Conservation (phyloP, 1,139 yeast species). For the Arxiozyma slooffiae region DNA sequence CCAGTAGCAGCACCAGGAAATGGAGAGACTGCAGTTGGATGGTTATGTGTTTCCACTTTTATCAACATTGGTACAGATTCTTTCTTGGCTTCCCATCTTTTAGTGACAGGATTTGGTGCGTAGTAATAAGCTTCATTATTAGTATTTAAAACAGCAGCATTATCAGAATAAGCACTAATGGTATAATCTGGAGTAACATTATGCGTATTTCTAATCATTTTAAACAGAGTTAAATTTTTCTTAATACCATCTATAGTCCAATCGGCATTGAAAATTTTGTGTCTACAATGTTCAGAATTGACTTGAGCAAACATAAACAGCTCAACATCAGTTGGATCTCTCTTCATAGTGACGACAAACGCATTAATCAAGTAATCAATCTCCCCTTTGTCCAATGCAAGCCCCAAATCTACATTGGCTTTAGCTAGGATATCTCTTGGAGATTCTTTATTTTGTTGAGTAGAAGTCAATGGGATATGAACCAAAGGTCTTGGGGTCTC, state of each 20-base stretch:
- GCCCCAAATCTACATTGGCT: constrained; percentile 78
- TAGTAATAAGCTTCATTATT: constrained; percentile 57
- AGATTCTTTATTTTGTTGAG: constrained; percentile 19
- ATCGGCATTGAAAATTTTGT: constrained; percentile 95
- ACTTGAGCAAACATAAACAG: constrained; percentile 99
- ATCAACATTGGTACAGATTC: constrained; percentile 84
- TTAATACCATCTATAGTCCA: constrained; percentile 88
- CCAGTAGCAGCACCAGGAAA: constrained; percentile 99
- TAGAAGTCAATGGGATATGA: constrained; percentile 46
- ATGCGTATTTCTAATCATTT: constrained; percentile 95
- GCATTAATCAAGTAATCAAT: constrained; percentile 78
- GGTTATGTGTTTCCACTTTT: constrained; percentile 97
- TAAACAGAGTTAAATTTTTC: constrained; percentile 69
- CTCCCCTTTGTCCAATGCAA: constrained; percentile 89
- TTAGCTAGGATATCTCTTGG: constrained; percentile 54
- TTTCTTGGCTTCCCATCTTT: constrained; percentile 61
- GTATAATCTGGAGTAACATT: constrained; percentile 70
- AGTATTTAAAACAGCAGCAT: constrained; percentile 96
- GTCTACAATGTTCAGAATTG: constrained; percentile 98
- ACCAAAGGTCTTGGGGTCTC: constrained; percentile 82
- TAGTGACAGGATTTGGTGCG: constrained; percentile 66
- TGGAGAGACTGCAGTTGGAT: constrained; percentile 98
- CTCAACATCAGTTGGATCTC: constrained; percentile 97
- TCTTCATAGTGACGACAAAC: constrained; percentile 59
- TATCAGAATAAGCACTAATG: constrained; percentile 90